Evolutionary conservation across 495 filamentous ascomycete genomes (phyloP), one percentile per base, ranked within the genome.

Genomic region (Aspergillus kassunensis): DNA sequence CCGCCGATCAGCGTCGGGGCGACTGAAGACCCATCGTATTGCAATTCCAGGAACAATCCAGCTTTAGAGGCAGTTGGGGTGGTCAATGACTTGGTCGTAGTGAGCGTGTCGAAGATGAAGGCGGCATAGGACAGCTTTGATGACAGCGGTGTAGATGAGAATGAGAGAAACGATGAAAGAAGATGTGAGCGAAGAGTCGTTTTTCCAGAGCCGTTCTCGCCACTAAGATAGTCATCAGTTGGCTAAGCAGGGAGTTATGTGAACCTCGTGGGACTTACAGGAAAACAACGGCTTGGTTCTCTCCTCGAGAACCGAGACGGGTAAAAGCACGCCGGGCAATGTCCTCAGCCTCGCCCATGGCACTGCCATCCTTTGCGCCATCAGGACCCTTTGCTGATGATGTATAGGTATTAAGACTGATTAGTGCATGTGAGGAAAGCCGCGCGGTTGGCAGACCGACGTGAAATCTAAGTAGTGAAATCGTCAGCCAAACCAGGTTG

Each of bases 41-140:
- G 93, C 23, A 98, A 75, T 60, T 98, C 93, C 65, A 90, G 88
- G 61, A 96, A 96, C 12, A 98, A 80, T 51, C 93, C 93, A 6
- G 93, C 86, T 67, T 96, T 97, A 12, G 92, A 97, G 20, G 93
- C 93, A 6, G 89, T 96, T 1, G 91, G 91, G 0, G 91, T 96
- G 6, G 91, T 96, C 16, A 89, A 80, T 15, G 91, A 95, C 74
- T 98, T 98, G n/a, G 92, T 98, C 6, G 93, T 96, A 4, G 93
- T 98, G 34, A 98, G 78, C 6, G 90, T 86, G 65, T 98, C 93
- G 66, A 97, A 97, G 20, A 97, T 80, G 65, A 95, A 98, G 11
- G 90, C 84, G 29, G 93, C 92, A 30, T 92, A 88, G 3, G 91
- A 96, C 19, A 97, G 76, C 66, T 96, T 98, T 50, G 83, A 85